These are phyloP conservation scores for Epichloe aotearoae DNA, from an alignment of 2,329 filamentous ascomycete genomes.

Conservation along the genomic window DNA sequence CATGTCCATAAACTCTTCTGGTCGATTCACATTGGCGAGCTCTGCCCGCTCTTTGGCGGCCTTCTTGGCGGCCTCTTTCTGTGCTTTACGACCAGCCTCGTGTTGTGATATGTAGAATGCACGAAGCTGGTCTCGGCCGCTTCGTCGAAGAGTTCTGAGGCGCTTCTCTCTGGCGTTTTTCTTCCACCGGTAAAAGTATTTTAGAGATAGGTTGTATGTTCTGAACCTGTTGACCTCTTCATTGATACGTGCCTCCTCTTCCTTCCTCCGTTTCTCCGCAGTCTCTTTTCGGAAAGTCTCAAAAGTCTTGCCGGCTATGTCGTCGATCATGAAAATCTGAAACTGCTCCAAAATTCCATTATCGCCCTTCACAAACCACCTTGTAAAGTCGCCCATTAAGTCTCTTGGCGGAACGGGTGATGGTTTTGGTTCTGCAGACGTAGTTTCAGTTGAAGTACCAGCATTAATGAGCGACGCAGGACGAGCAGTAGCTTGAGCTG, in stretches of 20 bases:
- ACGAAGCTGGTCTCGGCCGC: conserved; percentile 37
- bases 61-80: conserved; percentile 20
- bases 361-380: conserved; percentile 43
- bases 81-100: conserved; percentile 18
- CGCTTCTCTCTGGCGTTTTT: conserved; percentile 33
- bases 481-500: neutral
- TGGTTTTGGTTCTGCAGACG: neutral
- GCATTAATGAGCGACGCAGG: neutral
- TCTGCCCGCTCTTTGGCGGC: conserved; percentile 14
- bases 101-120: conserved; percentile 29
- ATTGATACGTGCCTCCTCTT: conserved; percentile 34
- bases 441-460: neutral
- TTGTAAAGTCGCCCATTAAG: conserved; percentile 34
- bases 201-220: conserved; percentile 35
- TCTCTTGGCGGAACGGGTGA: conserved; percentile 19
- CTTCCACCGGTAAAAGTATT: conserved; percentile 45
- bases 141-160: conserved; percentile 35
- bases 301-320: conserved; percentile 30
- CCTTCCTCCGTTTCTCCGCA: conserved; percentile 27
- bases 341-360: conserved; percentile 39
- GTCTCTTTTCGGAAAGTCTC: conserved; percentile 26
- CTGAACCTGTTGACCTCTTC: conserved; percentile 35
- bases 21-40: conserved; percentile 16
- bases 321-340: conserved; percentile 29
- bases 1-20: conserved; percentile 22